A percentile compares a stretch with the other conserved stretches of the same genome.
phyloP scores from a whole-genome alignment of 805 yeast species.

The Lipomyces spencermartinsiae region DNA sequence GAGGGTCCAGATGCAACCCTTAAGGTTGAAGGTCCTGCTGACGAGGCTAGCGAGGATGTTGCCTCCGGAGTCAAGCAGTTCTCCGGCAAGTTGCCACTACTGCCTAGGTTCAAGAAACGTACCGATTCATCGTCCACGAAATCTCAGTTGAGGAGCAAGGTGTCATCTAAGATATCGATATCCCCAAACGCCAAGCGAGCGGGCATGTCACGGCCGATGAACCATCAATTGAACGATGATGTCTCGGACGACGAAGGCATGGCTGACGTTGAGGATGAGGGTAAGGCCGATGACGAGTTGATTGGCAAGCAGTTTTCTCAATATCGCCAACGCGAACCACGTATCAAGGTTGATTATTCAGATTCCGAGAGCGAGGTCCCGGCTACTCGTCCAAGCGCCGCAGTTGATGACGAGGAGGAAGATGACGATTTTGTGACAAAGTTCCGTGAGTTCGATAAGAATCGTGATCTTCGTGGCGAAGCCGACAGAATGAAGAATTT shows the following conservation, averaged over 20 bases:
- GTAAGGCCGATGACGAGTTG: constrained; percentile 12
- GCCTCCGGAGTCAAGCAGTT: background rate
- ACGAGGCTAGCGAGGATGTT: background rate
- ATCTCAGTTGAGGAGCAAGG: constrained; percentile 13
- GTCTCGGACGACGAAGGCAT: constrained; percentile 38
- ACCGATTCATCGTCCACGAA: constrained; percentile 6
- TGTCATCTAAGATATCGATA: background rate
- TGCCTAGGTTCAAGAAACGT: constrained; percentile 43
- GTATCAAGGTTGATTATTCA: background rate
- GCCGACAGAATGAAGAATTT: constrained; percentile 15
- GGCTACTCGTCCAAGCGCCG: background rate
- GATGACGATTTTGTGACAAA: constrained; percentile 8
- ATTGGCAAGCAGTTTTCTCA: background rate
- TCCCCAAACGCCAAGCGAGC: constrained; percentile 1
- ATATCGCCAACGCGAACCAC: background rate
- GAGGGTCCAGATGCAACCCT: background rate
- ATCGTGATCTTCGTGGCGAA: constrained; percentile 10
- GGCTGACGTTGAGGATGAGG: constrained; percentile 18
- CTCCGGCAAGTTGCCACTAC: constrained; percentile 35
- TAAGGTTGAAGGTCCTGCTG: background rate
- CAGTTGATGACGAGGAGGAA: background rate
- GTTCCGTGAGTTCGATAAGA: constrained; percentile 6
- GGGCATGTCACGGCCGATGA: constrained; percentile 42
- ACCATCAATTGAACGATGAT: constrained; percentile 41
- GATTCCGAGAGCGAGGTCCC: constrained; percentile 10